Percentiles rank a stretch among this genome's conserved stretches.
Conservation (phyloP, 345 rosid genomes). For the Sonneratia alba region DNA sequence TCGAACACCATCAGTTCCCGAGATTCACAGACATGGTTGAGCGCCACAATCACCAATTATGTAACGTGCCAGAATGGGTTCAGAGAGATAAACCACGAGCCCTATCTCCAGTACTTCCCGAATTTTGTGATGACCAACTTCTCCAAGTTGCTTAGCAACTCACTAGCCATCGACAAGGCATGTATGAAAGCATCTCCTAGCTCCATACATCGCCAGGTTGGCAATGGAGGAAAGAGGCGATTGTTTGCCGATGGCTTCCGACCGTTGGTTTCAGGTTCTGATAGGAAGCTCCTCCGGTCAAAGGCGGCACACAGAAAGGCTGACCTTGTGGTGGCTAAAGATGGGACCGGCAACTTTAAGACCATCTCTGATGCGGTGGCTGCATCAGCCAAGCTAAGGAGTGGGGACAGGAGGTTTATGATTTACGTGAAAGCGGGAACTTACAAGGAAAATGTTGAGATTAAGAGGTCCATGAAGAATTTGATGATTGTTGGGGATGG, state of each 20-base stretch:
- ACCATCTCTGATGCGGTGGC: slow-evolving; percentile 57
- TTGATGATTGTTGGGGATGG: slow-evolving; percentile 87
- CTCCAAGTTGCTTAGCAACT: slow-evolving; percentile 60
- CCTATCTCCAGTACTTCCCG: slow-evolving; percentile 32
- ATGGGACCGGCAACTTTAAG: slow-evolving; percentile 64
- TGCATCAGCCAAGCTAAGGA: slow-evolving; percentile 24
- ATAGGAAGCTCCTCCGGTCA: slow-evolving; percentile 50
- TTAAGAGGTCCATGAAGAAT: slow-evolving; percentile 45
- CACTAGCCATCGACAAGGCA: slow-evolving; percentile 51
- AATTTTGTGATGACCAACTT: slow-evolving; percentile 28
- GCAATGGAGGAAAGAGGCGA: slow-evolving; percentile 24
- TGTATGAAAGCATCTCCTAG: slow-evolving; percentile 8
- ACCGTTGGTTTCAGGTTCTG: slow-evolving; percentile 47
- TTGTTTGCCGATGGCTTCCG: slow-evolving; percentile 39
- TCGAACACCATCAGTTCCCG: slow-evolving; percentile 16
- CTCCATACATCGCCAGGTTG: neutral
- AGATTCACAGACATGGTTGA: slow-evolving; percentile 63
- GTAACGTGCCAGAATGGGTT: slow-evolving; percentile 71
- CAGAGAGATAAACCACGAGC: slow-evolving; percentile 36
- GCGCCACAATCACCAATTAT: slow-evolving; percentile 65
- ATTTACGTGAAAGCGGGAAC: slow-evolving; percentile 69
- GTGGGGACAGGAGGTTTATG: slow-evolving; percentile 36
- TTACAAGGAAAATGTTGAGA: slow-evolving; percentile 54
- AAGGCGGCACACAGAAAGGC: slow-evolving; percentile 19
- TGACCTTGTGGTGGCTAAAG: slow-evolving; percentile 72